phyloP scores from a whole-genome alignment of 2,329 filamentous ascomycete species.

The Juglanconis sp. region DNA sequence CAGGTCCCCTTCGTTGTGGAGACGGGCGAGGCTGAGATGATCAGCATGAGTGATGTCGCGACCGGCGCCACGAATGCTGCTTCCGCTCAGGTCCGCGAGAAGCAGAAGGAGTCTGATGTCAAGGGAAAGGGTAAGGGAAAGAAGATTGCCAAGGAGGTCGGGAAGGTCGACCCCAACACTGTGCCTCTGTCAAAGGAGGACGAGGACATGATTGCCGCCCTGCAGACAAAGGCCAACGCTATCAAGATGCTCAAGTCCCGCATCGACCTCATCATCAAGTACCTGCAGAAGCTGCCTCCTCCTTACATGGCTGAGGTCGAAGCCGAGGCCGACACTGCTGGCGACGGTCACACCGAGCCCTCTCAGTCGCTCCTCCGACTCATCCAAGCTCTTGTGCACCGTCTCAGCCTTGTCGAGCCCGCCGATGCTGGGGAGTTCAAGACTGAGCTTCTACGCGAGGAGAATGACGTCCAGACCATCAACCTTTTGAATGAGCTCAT shows the following conservation, averaged over 20 bases:
- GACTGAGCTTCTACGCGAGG: slow-evolving; percentile 69
- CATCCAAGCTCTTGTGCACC: slow-evolving; percentile 80
- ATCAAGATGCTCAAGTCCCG: slow-evolving; percentile 87
- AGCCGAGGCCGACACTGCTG: slow-evolving; percentile 39
- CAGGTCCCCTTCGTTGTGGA: slow-evolving; percentile 85
- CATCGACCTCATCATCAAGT: slow-evolving; percentile 69
- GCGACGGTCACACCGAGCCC: slow-evolving; percentile 37
- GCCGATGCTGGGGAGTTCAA: slow-evolving; percentile 63
- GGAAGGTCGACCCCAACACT: slow-evolving; percentile 35
- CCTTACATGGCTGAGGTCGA: slow-evolving; percentile 16
- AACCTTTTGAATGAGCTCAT: slow-evolving; percentile 73
- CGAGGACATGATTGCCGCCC: slow-evolving; percentile 58
- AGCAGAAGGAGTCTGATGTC: slow-evolving; percentile 38
- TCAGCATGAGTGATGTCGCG: slow-evolving; percentile 90
- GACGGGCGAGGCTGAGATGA: slow-evolving; percentile 96
- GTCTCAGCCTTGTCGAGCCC: slow-evolving; percentile 78
- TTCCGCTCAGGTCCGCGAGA: slow-evolving; percentile 42
- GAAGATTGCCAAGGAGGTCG: slow-evolving; percentile 33
- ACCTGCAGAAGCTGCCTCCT: slow-evolving; percentile 69
- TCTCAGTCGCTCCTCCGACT: slow-evolving; percentile 79
- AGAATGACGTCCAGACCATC: slow-evolving; percentile 80
- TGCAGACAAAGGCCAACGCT: slow-evolving; percentile 87
- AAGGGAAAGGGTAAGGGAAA: slow-evolving; percentile 54
- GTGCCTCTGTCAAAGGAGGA: slow-evolving; percentile 54
- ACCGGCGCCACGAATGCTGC: slow-evolving; percentile 79